Evolutionary conservation across 352 stramenopile species (phyloP).

Genomic region (Globisporangium uncinulatum): DNA sequence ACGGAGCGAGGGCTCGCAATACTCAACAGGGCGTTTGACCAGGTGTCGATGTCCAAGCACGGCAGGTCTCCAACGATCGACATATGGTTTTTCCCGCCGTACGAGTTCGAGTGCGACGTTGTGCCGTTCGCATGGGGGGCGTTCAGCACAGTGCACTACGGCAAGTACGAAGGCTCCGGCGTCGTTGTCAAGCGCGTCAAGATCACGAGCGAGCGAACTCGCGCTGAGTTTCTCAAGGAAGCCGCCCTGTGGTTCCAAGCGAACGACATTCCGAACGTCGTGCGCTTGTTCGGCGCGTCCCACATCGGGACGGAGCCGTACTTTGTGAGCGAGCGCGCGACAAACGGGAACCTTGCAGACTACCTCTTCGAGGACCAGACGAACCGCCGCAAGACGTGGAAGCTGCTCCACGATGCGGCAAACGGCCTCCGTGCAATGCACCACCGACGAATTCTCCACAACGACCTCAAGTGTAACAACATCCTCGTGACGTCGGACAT

Average conservation of each 20-base stretch:
- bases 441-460: background rate
- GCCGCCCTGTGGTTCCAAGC: background rate
- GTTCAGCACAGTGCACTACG: background rate
- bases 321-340: background rate
- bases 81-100: conserved; percentile 6
- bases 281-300: background rate
- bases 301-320: background rate
- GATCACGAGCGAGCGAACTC: background rate
- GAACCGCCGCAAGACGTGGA: background rate
- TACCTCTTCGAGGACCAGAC: background rate
- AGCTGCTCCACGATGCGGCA: background rate
- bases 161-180: background rate
- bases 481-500: background rate
- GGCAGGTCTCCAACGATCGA: background rate
- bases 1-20: background rate
- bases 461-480: background rate
- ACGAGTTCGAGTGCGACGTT: conserved; percentile 1
- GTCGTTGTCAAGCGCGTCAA: background rate
- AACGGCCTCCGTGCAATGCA: background rate
- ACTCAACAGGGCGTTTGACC: conserved; percentile 1
- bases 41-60: background rate
- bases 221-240: background rate
- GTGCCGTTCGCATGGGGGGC: background rate
- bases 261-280: background rate
- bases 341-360: background rate